Conservation (phyloP, 192 early-diverging fungal genomes). For the Backusella macrospora region DNA sequence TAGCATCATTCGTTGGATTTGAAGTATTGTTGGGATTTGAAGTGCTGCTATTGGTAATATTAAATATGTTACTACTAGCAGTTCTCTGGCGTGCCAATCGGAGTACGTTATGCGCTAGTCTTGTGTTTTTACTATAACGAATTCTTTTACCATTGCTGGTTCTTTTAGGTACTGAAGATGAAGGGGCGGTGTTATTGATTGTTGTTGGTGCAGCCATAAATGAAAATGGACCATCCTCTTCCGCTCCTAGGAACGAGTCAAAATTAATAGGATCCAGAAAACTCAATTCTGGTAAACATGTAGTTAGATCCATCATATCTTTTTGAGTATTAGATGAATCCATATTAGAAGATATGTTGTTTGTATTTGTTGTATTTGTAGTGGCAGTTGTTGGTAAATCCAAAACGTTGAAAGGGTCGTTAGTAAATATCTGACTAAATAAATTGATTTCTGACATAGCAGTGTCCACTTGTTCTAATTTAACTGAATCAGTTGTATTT, state of each 20-base stretch:
- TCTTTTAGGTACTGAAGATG: slow-evolving; percentile 18
- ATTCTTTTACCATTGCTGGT: slow-evolving; percentile 24
- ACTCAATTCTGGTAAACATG: slow-evolving; percentile 2
- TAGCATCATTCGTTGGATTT: slow-evolving; percentile 18
- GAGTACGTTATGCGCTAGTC: slow-evolving; percentile 24
- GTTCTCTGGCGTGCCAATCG: slow-evolving; percentile 10
- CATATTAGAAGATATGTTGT: neutral
- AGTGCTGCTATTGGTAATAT: neutral
- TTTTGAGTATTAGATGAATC: neutral
- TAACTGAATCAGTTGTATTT: neutral
- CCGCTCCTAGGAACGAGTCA: neutral
- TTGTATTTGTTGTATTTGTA: neutral
- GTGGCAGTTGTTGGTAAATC: neutral
- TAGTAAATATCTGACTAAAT: slow-evolving; percentile 25
- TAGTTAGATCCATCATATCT: slow-evolving; percentile 16
- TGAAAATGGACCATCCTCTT: neutral
- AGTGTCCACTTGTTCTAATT: neutral
- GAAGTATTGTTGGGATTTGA: neutral
- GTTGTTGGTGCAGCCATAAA: neutral
- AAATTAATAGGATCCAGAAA: slow-evolving; percentile 4
- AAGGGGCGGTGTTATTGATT: neutral
- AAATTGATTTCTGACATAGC: slow-evolving; percentile 18
- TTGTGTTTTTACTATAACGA: slow-evolving; percentile 25
- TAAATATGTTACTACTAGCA: neutral
- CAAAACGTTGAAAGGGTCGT: slow-evolving; percentile 20